Percentiles rank a stretch among this genome's conserved stretches.
phyloP scores from a whole-genome alignment of 192 early-diverging fungal genomes.

The Oehlia diaphana region DNA sequence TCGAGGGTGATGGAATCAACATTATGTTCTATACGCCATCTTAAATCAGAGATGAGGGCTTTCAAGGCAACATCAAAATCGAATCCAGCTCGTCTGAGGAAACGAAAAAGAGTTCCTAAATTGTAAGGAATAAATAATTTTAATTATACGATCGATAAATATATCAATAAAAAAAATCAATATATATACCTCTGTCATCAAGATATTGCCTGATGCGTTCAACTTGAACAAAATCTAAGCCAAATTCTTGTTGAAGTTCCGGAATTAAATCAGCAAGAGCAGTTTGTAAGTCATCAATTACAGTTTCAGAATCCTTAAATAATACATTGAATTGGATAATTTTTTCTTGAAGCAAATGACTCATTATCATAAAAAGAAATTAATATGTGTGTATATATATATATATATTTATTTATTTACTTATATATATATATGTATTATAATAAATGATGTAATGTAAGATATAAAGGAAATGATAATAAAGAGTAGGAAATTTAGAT shows the following conservation, averaged over 20 bases:
- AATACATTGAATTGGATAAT: conserved; percentile 6
- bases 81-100: conserved; percentile 34
- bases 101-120: conserved; percentile 50
- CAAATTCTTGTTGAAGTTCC: conserved; percentile 5
- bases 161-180: background rate
- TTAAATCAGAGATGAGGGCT: conserved; percentile 34
- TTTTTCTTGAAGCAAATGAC: conserved; percentile 21
- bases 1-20: conserved; percentile 28
- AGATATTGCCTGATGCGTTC: conserved; percentile 29
- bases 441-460: background rate
- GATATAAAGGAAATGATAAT: background rate
- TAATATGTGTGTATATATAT: background rate
- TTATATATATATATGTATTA: background rate
- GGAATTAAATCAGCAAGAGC: conserved; percentile 2
- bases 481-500: conserved; percentile 13
- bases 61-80: conserved; percentile 26
- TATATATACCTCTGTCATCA: conserved; percentile 17
- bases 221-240: conserved; percentile 26
- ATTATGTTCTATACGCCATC: conserved; percentile 38
- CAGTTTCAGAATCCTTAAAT: conserved; percentile 21
- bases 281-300: conserved; percentile 18
- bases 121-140: background rate
- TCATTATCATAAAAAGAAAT: conserved; percentile 19
- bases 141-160: background rate
- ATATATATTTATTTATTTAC: conserved; percentile 1